A percentile compares a stretch with the other conserved stretches of the same genome.
Conservation (phyloP, 2,329 filamentous ascomycete genomes). For the Didymella exigua region DNA sequence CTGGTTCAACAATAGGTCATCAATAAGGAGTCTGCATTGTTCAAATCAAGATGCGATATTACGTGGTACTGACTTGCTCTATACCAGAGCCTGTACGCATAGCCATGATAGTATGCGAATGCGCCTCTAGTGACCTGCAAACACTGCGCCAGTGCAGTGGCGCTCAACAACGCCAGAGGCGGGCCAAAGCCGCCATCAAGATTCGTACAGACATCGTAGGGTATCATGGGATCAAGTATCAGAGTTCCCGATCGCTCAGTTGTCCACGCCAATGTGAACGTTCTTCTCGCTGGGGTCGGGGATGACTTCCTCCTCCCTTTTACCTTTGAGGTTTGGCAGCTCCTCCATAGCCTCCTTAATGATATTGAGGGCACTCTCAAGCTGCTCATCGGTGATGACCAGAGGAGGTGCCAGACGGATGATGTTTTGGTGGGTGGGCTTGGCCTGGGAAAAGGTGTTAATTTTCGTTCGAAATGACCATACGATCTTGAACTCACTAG, state of each 20-base stretch:
- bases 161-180: conserved; percentile 16
- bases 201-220: conserved; percentile 9
- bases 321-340: conserved; percentile 70
- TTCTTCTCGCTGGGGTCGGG: conserved; percentile 63
- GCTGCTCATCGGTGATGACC: conserved; percentile 88
- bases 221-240: conserved; percentile 22
- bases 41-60: background rate
- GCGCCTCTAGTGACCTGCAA: conserved; percentile 1
- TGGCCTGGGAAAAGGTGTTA: conserved; percentile 67
- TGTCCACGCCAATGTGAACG: conserved; percentile 64
- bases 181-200: conserved; percentile 6
- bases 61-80: background rate
- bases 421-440: conserved; percentile 98
- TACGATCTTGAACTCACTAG: conserved; percentile 65
- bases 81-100: background rate
- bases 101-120: background rate
- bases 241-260: conserved; percentile 45
- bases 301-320: conserved; percentile 59
- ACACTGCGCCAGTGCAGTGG: background rate
- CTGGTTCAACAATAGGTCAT: too few relatives aligned
- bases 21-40: background rate
- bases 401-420: conserved; percentile 96
- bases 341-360: conserved; percentile 83
- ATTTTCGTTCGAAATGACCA: conserved; percentile 20
- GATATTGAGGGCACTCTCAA: conserved; percentile 75